Evolutionary conservation across 257 asterid species (phyloP), one percentile per base, ranked within the genome.

Genomic region (Lavandula angustifolia): DNA sequence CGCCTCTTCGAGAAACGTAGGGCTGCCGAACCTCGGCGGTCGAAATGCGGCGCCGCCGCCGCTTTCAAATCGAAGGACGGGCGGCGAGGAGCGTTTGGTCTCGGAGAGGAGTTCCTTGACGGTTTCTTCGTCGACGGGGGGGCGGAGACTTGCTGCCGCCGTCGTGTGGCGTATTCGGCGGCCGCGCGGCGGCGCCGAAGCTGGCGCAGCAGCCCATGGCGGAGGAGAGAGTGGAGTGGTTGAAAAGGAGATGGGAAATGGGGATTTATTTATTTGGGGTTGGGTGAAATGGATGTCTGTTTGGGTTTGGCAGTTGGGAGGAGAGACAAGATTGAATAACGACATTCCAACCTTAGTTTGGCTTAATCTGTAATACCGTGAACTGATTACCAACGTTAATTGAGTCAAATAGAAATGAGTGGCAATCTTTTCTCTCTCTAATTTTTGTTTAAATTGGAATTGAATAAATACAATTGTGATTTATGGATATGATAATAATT

Each of bases 61-160:
- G 27, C 27, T 22, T 14, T 66, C 47, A 62, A 46, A 31, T 43
- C 10, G 32, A 2, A 37, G 57, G 3, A 32, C 3, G 10, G 63
- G 40, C 6, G 64, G 43, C 22, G 41, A 3, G 1, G 11, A 41
- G 44, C 4, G 43, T 59, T 53, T 83, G 48, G 84, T 79, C 73
- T 87, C 96, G 0, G 92, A 79, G 47, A 87, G 82, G 14, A 90
- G 85, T 60, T 85, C 86, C 37, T 90, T 90, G 11, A 90, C 90
- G 0, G 88, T 74, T 58, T 87, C 95, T 62, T 82, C 95, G 9
- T 82, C 88, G 0, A 44, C 43, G 6, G 78, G 75, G 75, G n/a
- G 89, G 91, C 47, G 87, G 87, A 22, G 81, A 80, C 70, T 81
- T 77, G 74, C 79, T 79, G 53, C 44, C 10, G 55, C 16, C 14